Evolutionary conservation across 768 basidiomycete species (phyloP), one percentile per base, ranked within the genome.

Genomic region (Glaciozyma antarctica): DNA sequence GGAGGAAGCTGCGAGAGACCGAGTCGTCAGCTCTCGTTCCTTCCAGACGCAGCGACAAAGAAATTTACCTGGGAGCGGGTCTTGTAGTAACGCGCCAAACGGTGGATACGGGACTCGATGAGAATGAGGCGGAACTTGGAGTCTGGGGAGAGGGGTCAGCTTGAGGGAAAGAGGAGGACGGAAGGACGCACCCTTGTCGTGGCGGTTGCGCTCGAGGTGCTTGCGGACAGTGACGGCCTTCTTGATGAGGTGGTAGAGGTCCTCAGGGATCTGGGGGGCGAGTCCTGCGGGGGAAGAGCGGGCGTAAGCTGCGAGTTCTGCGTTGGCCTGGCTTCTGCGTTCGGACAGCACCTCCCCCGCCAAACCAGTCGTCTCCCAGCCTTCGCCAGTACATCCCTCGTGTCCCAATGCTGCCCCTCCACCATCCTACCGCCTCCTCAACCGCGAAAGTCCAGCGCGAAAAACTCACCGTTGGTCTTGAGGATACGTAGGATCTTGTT

Each of bases 401-500:
- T 28, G 9, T 24, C 22, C 24, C 24, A 13, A 1, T 6, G 24
- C 49, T 12, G n/a, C n/a, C 24, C 26, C 51, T 52, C 51, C 24
- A 8, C 22, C 21, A 6, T 26, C 49, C 24, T n/a, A 5, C 22
- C 49, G 24, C n/a, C 51, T 52, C 5, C 26, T 4, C 79, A 32
- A 74, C 10, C 32, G 58, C 59, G 63, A 70, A 64, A 57, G 5
- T 21, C 43, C 26, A 44, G 61, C 66, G 61, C 24, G 32, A 21
- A 38, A 6, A 58, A 79, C 85, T 79, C 78, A 90, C 94, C 90
- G 73, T 90, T 84, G 70, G 86, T 84, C 82, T 95, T 98, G 79
- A 98, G 82, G 80, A 97, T 90, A 82, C 94, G 86, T 75, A 97
- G 86, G 76, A 98, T 95, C 84, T 97, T 98, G 88, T 95, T 97